Base-by-base conservation (phyloP, 2,329 filamentous ascomycete genomes). In the Penicillium hesseltinei region DNA sequence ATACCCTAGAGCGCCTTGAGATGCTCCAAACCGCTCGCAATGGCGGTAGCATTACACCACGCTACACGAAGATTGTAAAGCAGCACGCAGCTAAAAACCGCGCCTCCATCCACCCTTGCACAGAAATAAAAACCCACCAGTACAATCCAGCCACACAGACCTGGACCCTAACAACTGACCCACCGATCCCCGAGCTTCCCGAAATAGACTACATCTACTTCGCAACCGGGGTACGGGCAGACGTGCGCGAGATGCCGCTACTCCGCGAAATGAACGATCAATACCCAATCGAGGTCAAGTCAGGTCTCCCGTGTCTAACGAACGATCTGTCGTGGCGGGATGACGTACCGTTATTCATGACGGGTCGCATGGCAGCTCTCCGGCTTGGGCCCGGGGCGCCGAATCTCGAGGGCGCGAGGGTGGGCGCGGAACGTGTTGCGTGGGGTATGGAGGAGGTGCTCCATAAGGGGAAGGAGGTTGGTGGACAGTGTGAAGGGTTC, bases 251-350 rank as follows among this genome's bases (percentile, higher is more conserved):
- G 2, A 77, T 92, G 23, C 82, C 86, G 0, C 85, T 86, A 55
- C 74, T 93, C 13, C 74, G 84, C 55, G 82, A 77, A 0, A 82
- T 93, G 68, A 73, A 83, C 9, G 61, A 75, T 3, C 80, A 84
- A 19, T 79, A 87, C 59, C 88, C 88, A 0, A 81, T 93, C 35
- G 73, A 84, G 17, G 81, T 78, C 0, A 80, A 84, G 25, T 84
- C 85, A 4, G 90, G 90, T 0, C 76, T 92, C 21, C 90, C 90
- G 0, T 90, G 87, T 62, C 72, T 93, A 51, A 92, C 83, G 2
- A 84, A 92, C 42, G 89, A 93, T 65, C 76, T 93, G 59, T 88
- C 87, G 81, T 93, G 89, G 90, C 80, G 80, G 38, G 79, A 86
- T 0, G 84, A 84, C n/a, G 82, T 93, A 0, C 90, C 90, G 1